These are phyloP conservation scores for Pyrenophora tritici-repentis DNA, from an alignment of 2,329 filamentous ascomycete genomes.

Conservation along the genomic window DNA sequence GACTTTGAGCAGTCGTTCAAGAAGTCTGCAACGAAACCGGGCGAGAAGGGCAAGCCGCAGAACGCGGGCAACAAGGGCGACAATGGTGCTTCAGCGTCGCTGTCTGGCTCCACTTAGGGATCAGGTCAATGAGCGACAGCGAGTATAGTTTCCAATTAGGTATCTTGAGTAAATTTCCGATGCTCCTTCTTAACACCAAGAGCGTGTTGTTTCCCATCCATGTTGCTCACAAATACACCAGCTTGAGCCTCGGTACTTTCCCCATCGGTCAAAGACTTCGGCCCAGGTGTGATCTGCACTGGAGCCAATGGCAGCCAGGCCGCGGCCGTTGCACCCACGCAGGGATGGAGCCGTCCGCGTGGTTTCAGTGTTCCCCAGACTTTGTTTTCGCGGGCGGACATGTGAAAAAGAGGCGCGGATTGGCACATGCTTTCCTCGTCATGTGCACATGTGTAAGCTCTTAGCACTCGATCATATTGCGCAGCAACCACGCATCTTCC, in stretches of 20 bases:
- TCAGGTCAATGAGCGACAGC: not conserved
- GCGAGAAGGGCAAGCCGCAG: conserved; percentile 37
- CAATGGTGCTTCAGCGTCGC: conserved; percentile 29
- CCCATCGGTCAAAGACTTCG: not conserved
- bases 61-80: conserved; percentile 43
- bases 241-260: conserved; percentile 3
- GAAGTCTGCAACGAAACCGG: conserved; percentile 55
- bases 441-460: too few relatives aligned
- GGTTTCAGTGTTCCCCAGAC: too few relatives aligned
- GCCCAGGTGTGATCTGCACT: too few relatives aligned
- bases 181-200: not conserved
- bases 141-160: not conserved
- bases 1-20: conserved; percentile 93
- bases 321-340: too few relatives aligned
- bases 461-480: too few relatives aligned
- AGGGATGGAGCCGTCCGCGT: too few relatives aligned
- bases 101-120: conserved; percentile 37
- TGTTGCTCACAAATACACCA: not conserved
- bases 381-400: too few relatives aligned
- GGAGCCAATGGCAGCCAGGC: too few relatives aligned
- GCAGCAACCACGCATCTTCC: too few relatives aligned
- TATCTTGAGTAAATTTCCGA: not conserved
- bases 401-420: too few relatives aligned
- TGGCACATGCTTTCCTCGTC: too few relatives aligned
- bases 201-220: not conserved